Percentiles rank a stretch among this genome's conserved stretches.
Conservation (phyloP, 805 yeast genomes). For the Sugiyamaella valdiviana region DNA sequence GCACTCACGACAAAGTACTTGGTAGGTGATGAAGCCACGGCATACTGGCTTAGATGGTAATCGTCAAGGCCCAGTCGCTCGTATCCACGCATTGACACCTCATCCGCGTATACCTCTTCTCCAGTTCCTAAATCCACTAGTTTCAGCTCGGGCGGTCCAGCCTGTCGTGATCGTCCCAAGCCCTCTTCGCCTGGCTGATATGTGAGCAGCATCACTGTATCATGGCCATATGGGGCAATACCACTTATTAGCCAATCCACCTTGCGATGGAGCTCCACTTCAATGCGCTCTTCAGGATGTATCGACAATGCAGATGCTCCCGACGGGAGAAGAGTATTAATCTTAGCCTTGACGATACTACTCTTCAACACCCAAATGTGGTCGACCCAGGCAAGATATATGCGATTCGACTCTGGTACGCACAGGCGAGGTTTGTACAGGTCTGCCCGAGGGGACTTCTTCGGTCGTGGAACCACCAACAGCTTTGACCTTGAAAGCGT, state of each 20-base stretch:
- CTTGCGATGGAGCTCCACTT: constrained; percentile 35
- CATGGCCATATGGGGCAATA: constrained; percentile 66
- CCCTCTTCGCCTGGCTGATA: constrained; percentile 30
- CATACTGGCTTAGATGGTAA: constrained; percentile 51
- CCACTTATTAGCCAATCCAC: constrained; percentile 63
- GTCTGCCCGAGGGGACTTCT: constrained; percentile 57
- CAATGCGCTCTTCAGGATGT: constrained; percentile 21
- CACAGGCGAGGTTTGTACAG: constrained; percentile 76
- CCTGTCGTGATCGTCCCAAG: constrained; percentile 24
- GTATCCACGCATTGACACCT: constrained; percentile 50
- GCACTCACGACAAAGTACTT: constrained; percentile 71
- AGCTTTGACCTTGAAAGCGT: constrained; percentile 45
- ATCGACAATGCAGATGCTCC: constrained; percentile 13
- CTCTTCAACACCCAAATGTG: constrained; percentile 65
- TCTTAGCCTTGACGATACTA: constrained; percentile 27
- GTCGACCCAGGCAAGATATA: constrained; percentile 78
- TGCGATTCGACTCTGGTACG: constrained; percentile 55
- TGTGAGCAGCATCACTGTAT: constrained; percentile 56
- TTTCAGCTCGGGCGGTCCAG: constrained; percentile 61
- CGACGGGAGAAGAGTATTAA: constrained; percentile 7
- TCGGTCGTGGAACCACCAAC: constrained; percentile 50
- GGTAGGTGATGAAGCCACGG: constrained; percentile 15
- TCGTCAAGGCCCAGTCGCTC: constrained; percentile 71
- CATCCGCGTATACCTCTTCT: constrained; percentile 73
- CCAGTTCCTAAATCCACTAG: constrained; percentile 60